Percentiles rank a stretch among this genome's conserved stretches.
phyloP scores from a whole-genome alignment of 2,329 filamentous ascomycete species.

The Fusarium protoensiforme region DNA sequence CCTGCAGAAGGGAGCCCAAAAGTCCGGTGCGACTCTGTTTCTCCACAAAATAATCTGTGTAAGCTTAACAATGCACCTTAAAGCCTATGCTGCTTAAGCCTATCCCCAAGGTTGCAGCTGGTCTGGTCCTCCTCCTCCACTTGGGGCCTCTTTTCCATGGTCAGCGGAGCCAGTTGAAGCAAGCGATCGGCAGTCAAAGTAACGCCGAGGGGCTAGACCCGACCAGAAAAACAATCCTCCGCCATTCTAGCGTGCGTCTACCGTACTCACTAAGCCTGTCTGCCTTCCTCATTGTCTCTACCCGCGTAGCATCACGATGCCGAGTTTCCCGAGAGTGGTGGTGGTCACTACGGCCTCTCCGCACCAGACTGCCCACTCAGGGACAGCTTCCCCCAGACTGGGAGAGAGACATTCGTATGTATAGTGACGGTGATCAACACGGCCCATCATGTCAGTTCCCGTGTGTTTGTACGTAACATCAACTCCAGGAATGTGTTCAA shows the following conservation, averaged over 20 bases:
- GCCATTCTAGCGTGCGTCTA: background rate
- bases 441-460: background rate
- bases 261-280: background rate
- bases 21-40: background rate
- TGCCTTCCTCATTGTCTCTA: background rate
- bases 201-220: background rate
- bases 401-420: background rate
- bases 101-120: background rate
- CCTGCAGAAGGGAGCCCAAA: background rate
- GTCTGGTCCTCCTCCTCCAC: too few species aligned
- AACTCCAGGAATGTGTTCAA: background rate
- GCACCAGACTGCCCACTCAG: slow-evolving; percentile 12
- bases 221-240: background rate
- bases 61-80: slow-evolving; percentile 5
- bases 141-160: too few species aligned
- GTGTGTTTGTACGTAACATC: background rate
- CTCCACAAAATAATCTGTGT: background rate
- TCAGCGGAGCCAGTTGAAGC: background rate
- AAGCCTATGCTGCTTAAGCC: background rate
- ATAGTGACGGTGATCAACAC: background rate
- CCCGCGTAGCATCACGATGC: slow-evolving; percentile 18
- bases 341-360: slow-evolving; percentile 28
- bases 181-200: background rate
- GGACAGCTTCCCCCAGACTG: background rate
- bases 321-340: slow-evolving; percentile 30